A percentile compares a stretch with the other conserved stretches of the same genome.
Evolutionary conservation across 345 rosid genomes (phyloP).

Genomic region (Iberis pinnata): DNA sequence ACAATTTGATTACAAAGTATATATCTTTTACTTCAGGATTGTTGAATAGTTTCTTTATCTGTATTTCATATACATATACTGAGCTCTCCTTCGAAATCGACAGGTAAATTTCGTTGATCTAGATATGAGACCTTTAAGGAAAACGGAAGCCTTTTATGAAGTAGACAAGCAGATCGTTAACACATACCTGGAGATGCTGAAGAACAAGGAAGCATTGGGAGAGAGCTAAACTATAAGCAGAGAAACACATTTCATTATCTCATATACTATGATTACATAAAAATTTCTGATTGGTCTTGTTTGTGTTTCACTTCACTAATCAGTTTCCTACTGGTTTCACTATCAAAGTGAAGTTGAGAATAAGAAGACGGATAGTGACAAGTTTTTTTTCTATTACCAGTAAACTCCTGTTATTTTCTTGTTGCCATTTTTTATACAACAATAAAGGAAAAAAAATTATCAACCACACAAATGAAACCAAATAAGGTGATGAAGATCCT

Average conservation of each 20-base stretch:
- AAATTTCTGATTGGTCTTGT: not conserved
- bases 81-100: constrained; percentile 15
- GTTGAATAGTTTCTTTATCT: not conserved
- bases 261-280: no score
- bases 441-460: constrained; percentile 10
- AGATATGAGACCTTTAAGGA: constrained; percentile 75
- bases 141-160: constrained; percentile 57
- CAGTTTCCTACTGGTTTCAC: not conserved
- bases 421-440: not conserved
- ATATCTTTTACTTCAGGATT: not conserved
- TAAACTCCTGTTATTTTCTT: not conserved
- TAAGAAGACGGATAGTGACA: not conserved
- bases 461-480: constrained; percentile 23
- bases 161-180: constrained; percentile 53
- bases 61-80: not conserved
- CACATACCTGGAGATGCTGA: constrained; percentile 36
- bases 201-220: constrained; percentile 24
- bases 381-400: not conserved
- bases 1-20: constrained; percentile 69
- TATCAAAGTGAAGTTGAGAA: not conserved
- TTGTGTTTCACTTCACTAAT: not conserved
- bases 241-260: constrained; percentile 10
- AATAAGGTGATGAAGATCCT: constrained; percentile 20
- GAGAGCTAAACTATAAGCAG: constrained; percentile 19
- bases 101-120: constrained; percentile 79